Percentiles rank a stretch among this genome's conserved stretches.
Conservation (phyloP, 2,329 filamentous ascomycete genomes). For the Stagonosporopsis rhizophila region DNA sequence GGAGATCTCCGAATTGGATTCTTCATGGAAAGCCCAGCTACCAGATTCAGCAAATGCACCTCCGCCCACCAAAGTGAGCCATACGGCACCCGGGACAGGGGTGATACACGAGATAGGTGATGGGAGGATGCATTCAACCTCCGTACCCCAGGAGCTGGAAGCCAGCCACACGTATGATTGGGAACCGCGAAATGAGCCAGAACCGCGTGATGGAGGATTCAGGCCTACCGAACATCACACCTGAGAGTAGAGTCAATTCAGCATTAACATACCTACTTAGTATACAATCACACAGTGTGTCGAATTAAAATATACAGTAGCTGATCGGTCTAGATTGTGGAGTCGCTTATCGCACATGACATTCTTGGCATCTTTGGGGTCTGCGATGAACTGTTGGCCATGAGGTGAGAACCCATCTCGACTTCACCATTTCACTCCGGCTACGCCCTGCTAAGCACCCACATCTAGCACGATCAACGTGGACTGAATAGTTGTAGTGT, state of each 20-base stretch:
- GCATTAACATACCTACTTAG: neutral
- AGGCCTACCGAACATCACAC: constrained; percentile 1
- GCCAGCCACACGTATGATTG: constrained; percentile 12
- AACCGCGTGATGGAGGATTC: constrained; percentile 14
- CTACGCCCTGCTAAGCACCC: neutral
- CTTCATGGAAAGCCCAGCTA: constrained; percentile 1
- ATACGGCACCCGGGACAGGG: neutral
- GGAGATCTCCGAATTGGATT: constrained; percentile 7
- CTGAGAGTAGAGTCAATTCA: neutral
- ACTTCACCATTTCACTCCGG: too few relatives aligned
- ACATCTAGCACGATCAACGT: neutral
- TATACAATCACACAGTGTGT: neutral
- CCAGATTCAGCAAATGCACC: constrained; percentile 1
- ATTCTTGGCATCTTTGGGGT: neutral
- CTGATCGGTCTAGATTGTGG: too few relatives aligned
- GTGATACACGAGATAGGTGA: constrained; percentile 11
- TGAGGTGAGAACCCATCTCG: too few relatives aligned
- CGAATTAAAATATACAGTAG: too few relatives aligned
- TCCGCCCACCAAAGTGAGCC: constrained; percentile 1
- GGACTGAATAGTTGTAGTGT: neutral
- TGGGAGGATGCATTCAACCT: neutral
- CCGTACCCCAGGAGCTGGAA: constrained; percentile 10
- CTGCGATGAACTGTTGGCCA: neutral
- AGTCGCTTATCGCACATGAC: neutral
- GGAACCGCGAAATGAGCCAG: constrained; percentile 15